Conservation (phyloP, 2,329 filamentous ascomycete species). For the Lachnellula cervina region DNA sequence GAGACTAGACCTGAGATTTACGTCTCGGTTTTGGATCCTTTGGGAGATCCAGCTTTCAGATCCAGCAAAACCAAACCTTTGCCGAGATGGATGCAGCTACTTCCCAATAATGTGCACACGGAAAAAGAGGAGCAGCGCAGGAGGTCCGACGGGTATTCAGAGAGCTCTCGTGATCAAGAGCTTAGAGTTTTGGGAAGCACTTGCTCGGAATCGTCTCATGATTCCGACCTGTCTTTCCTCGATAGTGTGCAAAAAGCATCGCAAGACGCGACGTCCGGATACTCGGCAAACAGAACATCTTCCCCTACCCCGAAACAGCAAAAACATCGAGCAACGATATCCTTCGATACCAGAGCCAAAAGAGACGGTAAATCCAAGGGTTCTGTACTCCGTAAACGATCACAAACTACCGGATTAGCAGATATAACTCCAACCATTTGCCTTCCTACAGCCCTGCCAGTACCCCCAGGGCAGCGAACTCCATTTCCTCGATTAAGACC, state of each 20-base stretch:
- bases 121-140: slow-evolving; percentile 7
- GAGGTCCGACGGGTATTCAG: neutral
- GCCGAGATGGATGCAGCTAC: slow-evolving; percentile 35
- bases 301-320: neutral
- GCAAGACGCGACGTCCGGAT: neutral
- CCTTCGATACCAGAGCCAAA: slow-evolving; percentile 3
- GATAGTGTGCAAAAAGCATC: neutral
- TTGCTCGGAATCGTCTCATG: neutral
- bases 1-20: slow-evolving; percentile 36
- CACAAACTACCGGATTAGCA: slow-evolving; percentile 5
- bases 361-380: neutral
- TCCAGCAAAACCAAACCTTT: slow-evolving; percentile 48
- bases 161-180: neutral
- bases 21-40: slow-evolving; percentile 46
- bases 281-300: neutral
- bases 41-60: slow-evolving; percentile 43
- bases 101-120: slow-evolving; percentile 24
- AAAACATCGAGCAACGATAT: slow-evolving; percentile 1
- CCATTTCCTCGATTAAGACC: slow-evolving; percentile 13
- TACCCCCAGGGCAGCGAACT: slow-evolving; percentile 10
- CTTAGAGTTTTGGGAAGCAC: neutral
- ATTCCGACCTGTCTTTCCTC: neutral
- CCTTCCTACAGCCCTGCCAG: slow-evolving; percentile 2
- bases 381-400: neutral
- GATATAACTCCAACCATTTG: slow-evolving; percentile 4